A percentile compares a stretch with the other conserved stretches of the same genome.
phyloP scores from a whole-genome alignment of 2,329 filamentous ascomycete species.

The Trematosphaeria pertusa region DNA sequence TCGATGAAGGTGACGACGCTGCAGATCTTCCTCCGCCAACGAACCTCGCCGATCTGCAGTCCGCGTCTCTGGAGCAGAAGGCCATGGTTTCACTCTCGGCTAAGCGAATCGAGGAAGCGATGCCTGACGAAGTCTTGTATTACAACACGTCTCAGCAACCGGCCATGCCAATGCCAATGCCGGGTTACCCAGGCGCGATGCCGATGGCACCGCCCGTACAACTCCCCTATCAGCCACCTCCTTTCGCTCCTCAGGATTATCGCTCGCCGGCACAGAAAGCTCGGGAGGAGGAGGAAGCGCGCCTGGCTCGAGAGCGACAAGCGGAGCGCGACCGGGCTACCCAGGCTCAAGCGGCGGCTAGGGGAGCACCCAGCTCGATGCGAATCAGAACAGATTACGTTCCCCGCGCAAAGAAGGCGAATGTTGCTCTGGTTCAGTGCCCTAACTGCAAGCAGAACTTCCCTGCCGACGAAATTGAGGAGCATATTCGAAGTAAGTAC shows the following conservation, averaged over 20 bases:
- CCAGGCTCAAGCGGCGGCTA: slow-evolving; percentile 79
- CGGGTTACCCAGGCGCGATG: slow-evolving; percentile 36
- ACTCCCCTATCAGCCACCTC: slow-evolving; percentile 33
- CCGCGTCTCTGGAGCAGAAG: slow-evolving; percentile 92
- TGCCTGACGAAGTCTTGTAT: slow-evolving; percentile 73
- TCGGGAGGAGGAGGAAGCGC: slow-evolving; percentile 48
- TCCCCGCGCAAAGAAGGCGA: slow-evolving; percentile 74
- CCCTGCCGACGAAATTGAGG: slow-evolving; percentile 83
- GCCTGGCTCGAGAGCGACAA: slow-evolving; percentile 46
- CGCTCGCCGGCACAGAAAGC: slow-evolving; percentile 40
- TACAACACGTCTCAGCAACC: slow-evolving; percentile 45
- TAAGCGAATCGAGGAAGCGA: slow-evolving; percentile 90
- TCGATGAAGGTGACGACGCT: slow-evolving; percentile 86
- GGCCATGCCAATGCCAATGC: slow-evolving; percentile 35
- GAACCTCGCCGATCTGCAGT: slow-evolving; percentile 88
- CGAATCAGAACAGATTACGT: slow-evolving; percentile 95
- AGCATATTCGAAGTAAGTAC: slow-evolving; percentile 83
- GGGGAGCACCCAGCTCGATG: slow-evolving; percentile 72
- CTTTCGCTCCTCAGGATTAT: slow-evolving; percentile 33
- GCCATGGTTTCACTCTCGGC: slow-evolving; percentile 86
- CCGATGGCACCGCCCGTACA: slow-evolving; percentile 39
- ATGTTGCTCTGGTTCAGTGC: slow-evolving; percentile 75
- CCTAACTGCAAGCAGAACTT: slow-evolving; percentile 94
- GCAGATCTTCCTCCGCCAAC: slow-evolving; percentile 87
- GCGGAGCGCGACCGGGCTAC: slow-evolving; percentile 68